phyloP scores from a whole-genome alignment of 306 rosid genomes.

The Acacia confusa region DNA sequence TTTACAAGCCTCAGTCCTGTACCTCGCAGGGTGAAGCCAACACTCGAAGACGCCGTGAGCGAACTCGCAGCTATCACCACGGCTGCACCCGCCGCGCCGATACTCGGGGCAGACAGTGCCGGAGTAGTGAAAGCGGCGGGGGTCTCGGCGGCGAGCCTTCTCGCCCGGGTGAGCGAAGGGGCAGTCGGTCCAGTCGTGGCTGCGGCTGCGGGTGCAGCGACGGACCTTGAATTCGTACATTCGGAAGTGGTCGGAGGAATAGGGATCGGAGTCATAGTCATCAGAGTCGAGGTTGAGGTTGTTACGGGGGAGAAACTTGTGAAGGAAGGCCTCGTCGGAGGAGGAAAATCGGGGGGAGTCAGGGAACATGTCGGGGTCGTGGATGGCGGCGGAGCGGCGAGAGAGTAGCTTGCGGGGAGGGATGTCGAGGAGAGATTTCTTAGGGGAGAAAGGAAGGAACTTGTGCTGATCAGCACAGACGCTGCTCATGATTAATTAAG shows the following conservation, averaged over 20 bases:
- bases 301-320: slow-evolving; percentile 60
- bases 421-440: slow-evolving; percentile 50
- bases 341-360: too few relatives aligned
- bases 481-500: slow-evolving; percentile 42
- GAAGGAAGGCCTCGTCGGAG: slow-evolving; percentile 55
- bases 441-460: slow-evolving; percentile 41
- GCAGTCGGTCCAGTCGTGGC: slow-evolving; percentile 98
- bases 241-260: slow-evolving; percentile 82
- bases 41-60: slow-evolving; percentile 91
- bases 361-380: slow-evolving; percentile 37
- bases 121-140: slow-evolving; percentile 68
- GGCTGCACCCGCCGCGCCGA: slow-evolving; percentile 73
- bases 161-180: slow-evolving; percentile 90
- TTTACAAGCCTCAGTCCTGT: slow-evolving; percentile 92
- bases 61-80: slow-evolving; percentile 74
- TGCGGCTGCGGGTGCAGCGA: slow-evolving; percentile 83
- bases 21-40: slow-evolving; percentile 94
- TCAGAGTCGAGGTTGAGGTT: slow-evolving; percentile 32
- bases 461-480: slow-evolving; percentile 61
- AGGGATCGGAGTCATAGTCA: slow-evolving; percentile 56
- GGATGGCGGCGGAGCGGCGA: slow-evolving; percentile 29
- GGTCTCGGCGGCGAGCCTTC: slow-evolving; percentile 88
- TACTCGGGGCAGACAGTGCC: slow-evolving; percentile 75
- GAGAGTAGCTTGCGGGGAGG: slow-evolving; percentile 83
- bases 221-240: slow-evolving; percentile 98